These are phyloP conservation scores for Fusarium euwallaceae DNA, from an alignment of 2,329 filamentous ascomycete species.

Conservation along the genomic window DNA sequence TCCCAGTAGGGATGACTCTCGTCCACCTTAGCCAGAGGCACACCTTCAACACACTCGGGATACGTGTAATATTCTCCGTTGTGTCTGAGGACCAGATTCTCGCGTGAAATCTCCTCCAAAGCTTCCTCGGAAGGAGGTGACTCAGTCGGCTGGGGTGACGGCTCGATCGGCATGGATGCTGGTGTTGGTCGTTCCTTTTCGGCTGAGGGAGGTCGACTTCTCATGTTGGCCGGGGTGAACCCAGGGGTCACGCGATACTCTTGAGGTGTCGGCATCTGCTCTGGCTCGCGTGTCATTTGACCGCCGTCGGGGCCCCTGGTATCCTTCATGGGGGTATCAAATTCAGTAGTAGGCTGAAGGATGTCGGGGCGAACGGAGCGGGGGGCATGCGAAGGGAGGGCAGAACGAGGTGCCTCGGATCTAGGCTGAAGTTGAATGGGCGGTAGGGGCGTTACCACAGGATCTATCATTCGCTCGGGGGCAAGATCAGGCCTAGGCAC, in stretches of 20 bases:
- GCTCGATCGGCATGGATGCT: slow-evolving; percentile 43
- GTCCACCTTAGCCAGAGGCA: slow-evolving; percentile 66
- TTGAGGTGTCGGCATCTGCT: slow-evolving; percentile 46
- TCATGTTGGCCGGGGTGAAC: slow-evolving; percentile 51
- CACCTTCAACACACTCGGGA: slow-evolving; percentile 65
- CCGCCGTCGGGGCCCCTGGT: slow-evolving; percentile 21
- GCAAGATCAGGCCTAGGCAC: slow-evolving; percentile 29
- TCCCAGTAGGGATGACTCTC: slow-evolving; percentile 69
- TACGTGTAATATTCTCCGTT: slow-evolving; percentile 64
- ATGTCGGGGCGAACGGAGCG: slow-evolving; percentile 30
- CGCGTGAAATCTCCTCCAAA: slow-evolving; percentile 58
- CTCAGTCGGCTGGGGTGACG: slow-evolving; percentile 44
- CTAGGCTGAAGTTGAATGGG: slow-evolving; percentile 19
- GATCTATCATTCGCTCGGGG: slow-evolving; percentile 36
- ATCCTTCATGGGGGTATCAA: slow-evolving; percentile 34
- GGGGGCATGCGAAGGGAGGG: slow-evolving; percentile 29
- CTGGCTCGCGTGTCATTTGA: slow-evolving; percentile 35
- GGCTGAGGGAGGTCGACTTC: slow-evolving; percentile 46
- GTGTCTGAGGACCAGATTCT: slow-evolving; percentile 60
- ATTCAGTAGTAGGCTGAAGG: slow-evolving; percentile 40
- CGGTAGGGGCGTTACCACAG: slow-evolving; percentile 21
- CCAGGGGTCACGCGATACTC: slow-evolving; percentile 45
- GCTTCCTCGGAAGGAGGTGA: slow-evolving; percentile 16
- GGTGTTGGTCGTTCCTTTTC: slow-evolving; percentile 48
- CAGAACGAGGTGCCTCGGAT: slow-evolving; percentile 25